A percentile compares a stretch with the other conserved stretches of the same genome.
Conservation (phyloP, 2,329 filamentous ascomycete species). For the Diaporthe caulivora region DNA sequence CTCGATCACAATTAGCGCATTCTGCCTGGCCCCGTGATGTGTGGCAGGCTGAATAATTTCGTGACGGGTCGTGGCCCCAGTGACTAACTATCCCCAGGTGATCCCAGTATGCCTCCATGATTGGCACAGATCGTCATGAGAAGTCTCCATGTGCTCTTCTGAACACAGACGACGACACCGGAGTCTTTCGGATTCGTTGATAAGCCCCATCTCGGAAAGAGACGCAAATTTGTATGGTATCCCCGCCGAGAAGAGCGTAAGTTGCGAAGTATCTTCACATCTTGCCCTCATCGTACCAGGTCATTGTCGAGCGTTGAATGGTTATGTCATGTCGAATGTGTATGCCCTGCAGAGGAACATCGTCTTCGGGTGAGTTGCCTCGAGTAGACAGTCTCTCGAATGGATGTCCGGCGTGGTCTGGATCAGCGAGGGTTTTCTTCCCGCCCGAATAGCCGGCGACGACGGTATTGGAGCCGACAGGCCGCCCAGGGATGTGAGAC, state of each 20-base stretch:
- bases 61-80: neutral
- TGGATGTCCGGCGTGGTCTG: neutral
- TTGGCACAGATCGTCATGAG: neutral
- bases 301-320: slow-evolving; percentile 1
- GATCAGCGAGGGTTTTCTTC: neutral
- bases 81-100: no score
- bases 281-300: slow-evolving; percentile 1
- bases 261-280: neutral
- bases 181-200: neutral
- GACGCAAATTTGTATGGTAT: neutral
- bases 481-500: neutral
- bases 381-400: slow-evolving; percentile 8
- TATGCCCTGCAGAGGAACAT: slow-evolving; percentile 11
- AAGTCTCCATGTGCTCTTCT: neutral
- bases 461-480: neutral
- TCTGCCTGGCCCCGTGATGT: neutral
- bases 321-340: slow-evolving; percentile 13
- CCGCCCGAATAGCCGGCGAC: slow-evolving; percentile 1
- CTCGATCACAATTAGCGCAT: neutral
- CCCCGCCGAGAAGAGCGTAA: neutral
- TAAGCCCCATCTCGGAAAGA: neutral
- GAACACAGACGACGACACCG: neutral
- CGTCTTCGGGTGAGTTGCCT: neutral
- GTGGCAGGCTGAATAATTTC: no score
- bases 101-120: neutral